Base-by-base conservation (phyloP, 352 stramenopile species). In the Phytopythium oedochilum region DNA sequence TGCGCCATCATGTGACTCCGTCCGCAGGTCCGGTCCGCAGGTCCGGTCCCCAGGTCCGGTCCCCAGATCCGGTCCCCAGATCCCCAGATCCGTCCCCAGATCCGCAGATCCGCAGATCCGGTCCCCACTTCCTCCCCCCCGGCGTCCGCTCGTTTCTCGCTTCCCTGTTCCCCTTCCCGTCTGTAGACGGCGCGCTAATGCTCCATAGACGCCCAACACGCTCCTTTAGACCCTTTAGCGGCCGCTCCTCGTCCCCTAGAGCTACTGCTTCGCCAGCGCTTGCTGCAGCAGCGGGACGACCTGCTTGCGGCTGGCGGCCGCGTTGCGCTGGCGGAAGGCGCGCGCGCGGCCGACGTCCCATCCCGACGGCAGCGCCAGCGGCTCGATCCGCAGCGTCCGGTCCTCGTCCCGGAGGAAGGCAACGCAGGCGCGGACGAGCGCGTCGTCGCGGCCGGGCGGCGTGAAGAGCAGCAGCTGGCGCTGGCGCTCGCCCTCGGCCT, bases 1-100 rank as follows among this genome's bases (percentile, higher is more conserved):
- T 96, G 86, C 68, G 53, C 62, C 52, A 91, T 96, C 66, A 94
- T 94, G 86, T 96, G 68, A 88, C 14, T 5, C 25, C 25, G 34
- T 18, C 34, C 34, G 34, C 34, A 39, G 34, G 11, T 22, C 29
- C 29, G 34, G 11, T 22, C 29, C 29, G 29, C 29, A 32, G 29
- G 29, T 32, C 29, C 29, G 29, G 9, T 32, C 29, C 29, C 9
- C 29, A 32, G 9, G 5, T 32, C 29, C 9, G 29, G 29, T 32
- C 29, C 29, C n/a, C 29, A 32, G 29, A 9, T 32, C 29, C 29
- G 29, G 9, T 32, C 29, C 29, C 9, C 29, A 32, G 9, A 10
- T 32, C 29, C 9, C 5, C 5, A 10, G 5, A 5, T 5, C 25
- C 25, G 34, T 18, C 34, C 34, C 11, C 34, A 39, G 34, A 7